Percentiles rank a stretch among this genome's conserved stretches.
Evolutionary conservation across 148 eudicot species (phyloP).

Genomic region (Bassia scoparia): DNA sequence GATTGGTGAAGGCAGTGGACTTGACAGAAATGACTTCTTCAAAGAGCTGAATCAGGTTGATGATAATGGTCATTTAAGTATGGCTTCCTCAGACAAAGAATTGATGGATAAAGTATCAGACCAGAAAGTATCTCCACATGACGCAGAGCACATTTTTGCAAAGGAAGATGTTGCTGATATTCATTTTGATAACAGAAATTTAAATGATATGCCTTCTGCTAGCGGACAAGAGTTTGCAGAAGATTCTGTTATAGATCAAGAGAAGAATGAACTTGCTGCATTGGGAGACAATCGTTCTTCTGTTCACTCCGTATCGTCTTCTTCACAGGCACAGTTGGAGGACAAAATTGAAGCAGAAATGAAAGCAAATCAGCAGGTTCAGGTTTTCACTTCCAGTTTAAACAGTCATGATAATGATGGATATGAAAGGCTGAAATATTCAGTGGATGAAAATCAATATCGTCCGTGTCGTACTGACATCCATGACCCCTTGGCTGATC

Average conservation of each 20-base stretch:
- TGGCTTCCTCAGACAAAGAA: not conserved
- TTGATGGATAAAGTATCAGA: conserved; percentile 12
- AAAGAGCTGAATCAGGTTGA: conserved; percentile 10
- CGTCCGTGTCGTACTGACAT: conserved; percentile 32
- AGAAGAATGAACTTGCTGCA: conserved; percentile 15
- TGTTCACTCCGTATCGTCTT: conserved; percentile 16
- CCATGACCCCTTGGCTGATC: conserved; percentile 24
- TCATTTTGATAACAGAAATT: conserved; percentile 3
- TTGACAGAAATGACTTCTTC: conserved; percentile 6
- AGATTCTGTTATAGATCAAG: conserved; percentile 16
- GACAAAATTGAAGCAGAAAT: conserved; percentile 19
- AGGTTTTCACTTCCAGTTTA: conserved; percentile 21
- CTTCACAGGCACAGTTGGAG: conserved; percentile 19
- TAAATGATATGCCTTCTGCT: conserved; percentile 17
- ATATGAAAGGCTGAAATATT: conserved; percentile 29
- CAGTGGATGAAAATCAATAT: conserved; percentile 26
- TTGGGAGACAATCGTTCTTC: conserved; percentile 18
- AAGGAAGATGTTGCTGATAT: conserved; percentile 17
- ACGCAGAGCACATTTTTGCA: conserved; percentile 7
- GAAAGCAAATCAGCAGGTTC: conserved; percentile 24
- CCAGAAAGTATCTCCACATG: conserved; percentile 15
- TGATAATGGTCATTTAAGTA: conserved; percentile 7
- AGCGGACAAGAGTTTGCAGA: conserved; percentile 13
- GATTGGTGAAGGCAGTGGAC: conserved; percentile 7
- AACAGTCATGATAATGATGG: conserved; percentile 24